Evolutionary conservation across 176 grass and related monocot species (phyloP), one percentile per base, ranked within the genome.

Genomic region (Bothriochloa decipiens): DNA sequence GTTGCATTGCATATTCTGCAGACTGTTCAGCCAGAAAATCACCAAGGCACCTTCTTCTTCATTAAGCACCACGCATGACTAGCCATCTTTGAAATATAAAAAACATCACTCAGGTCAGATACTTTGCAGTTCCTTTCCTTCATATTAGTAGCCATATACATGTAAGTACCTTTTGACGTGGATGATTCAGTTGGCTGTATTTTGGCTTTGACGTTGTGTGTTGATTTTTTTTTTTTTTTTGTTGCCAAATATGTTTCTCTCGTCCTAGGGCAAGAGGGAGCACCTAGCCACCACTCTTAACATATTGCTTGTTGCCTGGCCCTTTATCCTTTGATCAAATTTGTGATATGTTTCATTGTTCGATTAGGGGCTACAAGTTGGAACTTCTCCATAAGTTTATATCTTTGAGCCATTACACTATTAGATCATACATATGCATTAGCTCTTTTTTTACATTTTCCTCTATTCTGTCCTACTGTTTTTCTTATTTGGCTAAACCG

Each of bases 71-170:
- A 18, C 17, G 33, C 57, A 40, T 0, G 65, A 70, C 7, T 46
- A 72, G 13, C 23, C 23, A 69, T 68, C 63, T 22, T 58, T 28
- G 55, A 52, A 65, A 63, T 49, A 75, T 50, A 66, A 35, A 14
- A 52, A 20, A 53, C 20, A 20, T 67, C 43, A 68, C n/a, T n/a
- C n/a, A n/a, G n/a, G 41, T 77, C 63, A 67, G 16, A 84, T 84
- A 23, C 46, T 67, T 66, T 78, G 57, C 7, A 64, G 37, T 27
- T 43, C 14, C 5, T 43, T 63, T 57, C 52, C 52, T 57, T 57
- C 52, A 57, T 57, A 52, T 6, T 15, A 22, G 52, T 14, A 15
- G 23, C 35, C 40, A 17, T 70, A 29, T 20, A 43, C 23, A 29
- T 45, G 29, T 18, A 61, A 72, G 8, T 25, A 16, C 3, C 3